These are phyloP conservation scores for Piromyces sp. DNA, from an alignment of 192 early-diverging fungal species.

Conservation along the genomic window DNA sequence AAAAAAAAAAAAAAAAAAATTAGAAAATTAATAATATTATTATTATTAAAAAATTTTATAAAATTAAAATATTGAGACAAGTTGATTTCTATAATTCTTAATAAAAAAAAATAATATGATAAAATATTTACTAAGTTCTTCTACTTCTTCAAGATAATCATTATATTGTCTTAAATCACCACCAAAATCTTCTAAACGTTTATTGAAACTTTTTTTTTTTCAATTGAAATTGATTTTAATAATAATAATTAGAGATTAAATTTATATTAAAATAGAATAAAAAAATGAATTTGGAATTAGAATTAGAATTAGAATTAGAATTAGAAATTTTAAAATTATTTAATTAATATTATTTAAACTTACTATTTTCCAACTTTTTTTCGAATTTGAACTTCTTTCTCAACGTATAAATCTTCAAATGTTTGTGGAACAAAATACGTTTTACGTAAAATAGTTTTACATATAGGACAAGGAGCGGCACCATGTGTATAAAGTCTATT, in stretches of 20 bases:
- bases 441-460: conserved; percentile 60
- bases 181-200: conserved; percentile 76
- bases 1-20: too few species aligned
- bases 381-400: conserved; percentile 79
- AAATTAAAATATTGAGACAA: too few species aligned
- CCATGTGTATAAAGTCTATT: conserved; percentile 65
- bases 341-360: not conserved
- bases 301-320: not conserved
- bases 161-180: conserved; percentile 53
- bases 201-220: conserved; percentile 66
- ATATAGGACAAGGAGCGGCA: conserved; percentile 80
- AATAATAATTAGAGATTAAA: too few species aligned
- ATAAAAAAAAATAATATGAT: too few species aligned
- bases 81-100: too few species aligned
- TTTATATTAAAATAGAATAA: too few species aligned
- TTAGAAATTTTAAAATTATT: too few species aligned
- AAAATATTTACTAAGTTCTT: conserved; percentile 66
- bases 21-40: too few species aligned
- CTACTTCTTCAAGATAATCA: conserved; percentile 80
- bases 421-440: conserved; percentile 69
- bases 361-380: conserved; percentile 53
- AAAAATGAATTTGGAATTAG: not conserved
- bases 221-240: too few species aligned
- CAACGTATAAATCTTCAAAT: conserved; percentile 86
- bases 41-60: too few species aligned